Evolutionary conservation across 2,329 filamentous ascomycete genomes (phyloP), one percentile per base, ranked within the genome.

Genomic region (Sporothrix globosa): DNA sequence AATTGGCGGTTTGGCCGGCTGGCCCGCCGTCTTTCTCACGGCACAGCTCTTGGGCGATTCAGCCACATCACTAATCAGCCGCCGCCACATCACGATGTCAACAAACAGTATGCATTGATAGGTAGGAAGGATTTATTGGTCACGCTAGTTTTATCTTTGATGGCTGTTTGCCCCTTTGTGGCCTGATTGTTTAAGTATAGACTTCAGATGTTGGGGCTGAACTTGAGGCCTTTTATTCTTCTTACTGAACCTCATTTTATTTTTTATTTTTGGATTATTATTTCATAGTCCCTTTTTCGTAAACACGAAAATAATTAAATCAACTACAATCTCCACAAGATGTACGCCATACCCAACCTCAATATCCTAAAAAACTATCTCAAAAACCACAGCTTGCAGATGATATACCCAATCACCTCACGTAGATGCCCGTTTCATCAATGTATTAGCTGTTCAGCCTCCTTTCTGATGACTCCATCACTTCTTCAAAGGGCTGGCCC

Each of bases 31-130:
- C 34, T 46, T 46, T 63, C 10, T 46, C 41, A 27, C 21, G 58
- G 21, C 58, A 46, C 39, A 46, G n/a, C 19, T 39, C 27, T 44
- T 24, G 39, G 39, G 39, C 58, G 10, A 4, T 27, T 46, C 58
- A 63, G 58, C 58, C 58, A 44, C 58, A 46, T 63, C 58, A 27
- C 19, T 19, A 60, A 21, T 14, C 53, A 41, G 56, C 56, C 30
- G 56, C 34, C n/a, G 17, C n/a, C 58, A 46, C 34, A 61, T 44
- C n/a, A 41, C 58, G 39, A 61, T 61, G 34, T 44, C 39, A 61
- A 61, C 58, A 61, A 61, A 44, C 34, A 6, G 6, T 2, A 1
- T n/a, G 17, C n/a, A 9, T 34, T 27, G 1, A 4, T 13, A 53
- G 13, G 24, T 13, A 27, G 52, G 52, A 9, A 53, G 52, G 3